These are phyloP conservation scores for Fraxinus americana DNA, from an alignment of 257 asterid species.

Conservation along the genomic window DNA sequence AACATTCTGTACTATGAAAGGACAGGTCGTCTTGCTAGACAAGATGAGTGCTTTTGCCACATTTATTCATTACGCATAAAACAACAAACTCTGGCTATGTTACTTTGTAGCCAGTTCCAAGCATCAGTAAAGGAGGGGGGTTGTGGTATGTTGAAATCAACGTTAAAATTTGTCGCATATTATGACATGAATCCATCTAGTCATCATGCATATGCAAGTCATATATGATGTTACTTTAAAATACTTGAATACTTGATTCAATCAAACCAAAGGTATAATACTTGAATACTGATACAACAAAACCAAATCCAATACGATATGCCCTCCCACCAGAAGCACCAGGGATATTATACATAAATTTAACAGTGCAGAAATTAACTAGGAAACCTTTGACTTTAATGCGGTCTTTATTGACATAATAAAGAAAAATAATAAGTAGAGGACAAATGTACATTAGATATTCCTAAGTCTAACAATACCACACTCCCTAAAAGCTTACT, in stretches of 20 bases:
- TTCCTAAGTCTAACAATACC: background rate
- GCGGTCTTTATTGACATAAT: background rate
- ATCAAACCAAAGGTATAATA: background rate
- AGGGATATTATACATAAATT: background rate
- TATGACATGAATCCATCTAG: background rate
- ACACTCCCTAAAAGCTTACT: background rate
- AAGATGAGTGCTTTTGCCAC: background rate
- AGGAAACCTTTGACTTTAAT: background rate
- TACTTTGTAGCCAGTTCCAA: background rate
- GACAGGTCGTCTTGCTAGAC: background rate
- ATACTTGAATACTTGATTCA: background rate
- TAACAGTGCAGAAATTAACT: background rate
- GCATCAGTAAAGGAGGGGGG: background rate
- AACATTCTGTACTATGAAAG: background rate
- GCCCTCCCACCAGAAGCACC: background rate
- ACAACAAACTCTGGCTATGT: background rate
- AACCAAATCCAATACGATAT: background rate
- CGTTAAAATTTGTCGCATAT: background rate
- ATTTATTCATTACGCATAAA: background rate
- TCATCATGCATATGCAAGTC: background rate
- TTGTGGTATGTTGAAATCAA: background rate
- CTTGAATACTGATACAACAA: background rate
- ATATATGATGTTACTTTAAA: background rate
- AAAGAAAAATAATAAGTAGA: background rate
- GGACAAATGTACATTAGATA: background rate